Evolutionary conservation across 23 red algal species (phyloP), one percentile per base, ranked within the genome.

Genomic region (Gracilaria caudata): DNA sequence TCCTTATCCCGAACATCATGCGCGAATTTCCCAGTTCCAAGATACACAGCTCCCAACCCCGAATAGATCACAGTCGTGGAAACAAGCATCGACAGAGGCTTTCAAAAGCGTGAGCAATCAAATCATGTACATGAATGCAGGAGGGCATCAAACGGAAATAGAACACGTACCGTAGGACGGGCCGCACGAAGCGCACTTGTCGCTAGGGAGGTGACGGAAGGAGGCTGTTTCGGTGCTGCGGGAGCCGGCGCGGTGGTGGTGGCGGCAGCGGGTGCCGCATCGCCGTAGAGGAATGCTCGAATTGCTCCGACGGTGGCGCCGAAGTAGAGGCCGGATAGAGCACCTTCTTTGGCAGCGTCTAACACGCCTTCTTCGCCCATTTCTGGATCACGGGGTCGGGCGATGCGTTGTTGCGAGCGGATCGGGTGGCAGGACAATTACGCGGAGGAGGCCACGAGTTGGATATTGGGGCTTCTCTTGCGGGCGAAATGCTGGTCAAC

Each of bases 11-110:
- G 53, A 29, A 53, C 44, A 47, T 28, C 35, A 11, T 57, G 49
- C 36, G 57, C 39, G 19, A 90, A 34, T 17, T 23, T 73, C 13
- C 35, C 59, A 5, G 59, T 68, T 0, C 45, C 86, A 24, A 72
- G 23, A 43, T 74, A 90, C 13, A 80, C 64, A 14, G 63, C 86
- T 32, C 86, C 86, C 47, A 90, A 24, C 17, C 21, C 86, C 23
- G 63, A 73, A 80, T 53, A 90, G 4, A 74, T 73, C 7, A 41
- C 86, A 29, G 86, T 90, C 11, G 83, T 77, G 23, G 65, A 71
- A 2, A 41, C 65, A 41, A 71, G 32, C 65, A 71, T 71, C 34
- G 65, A n/a, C 16, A 71, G 65, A 36, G 65, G 65, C 65, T 71
- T 28, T 60, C 57, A 60, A 24, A 60, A 60, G 57, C 57, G 57